Conservation (phyloP, 495 filamentous ascomycete species). For the Penicillium roqueforti region DNA sequence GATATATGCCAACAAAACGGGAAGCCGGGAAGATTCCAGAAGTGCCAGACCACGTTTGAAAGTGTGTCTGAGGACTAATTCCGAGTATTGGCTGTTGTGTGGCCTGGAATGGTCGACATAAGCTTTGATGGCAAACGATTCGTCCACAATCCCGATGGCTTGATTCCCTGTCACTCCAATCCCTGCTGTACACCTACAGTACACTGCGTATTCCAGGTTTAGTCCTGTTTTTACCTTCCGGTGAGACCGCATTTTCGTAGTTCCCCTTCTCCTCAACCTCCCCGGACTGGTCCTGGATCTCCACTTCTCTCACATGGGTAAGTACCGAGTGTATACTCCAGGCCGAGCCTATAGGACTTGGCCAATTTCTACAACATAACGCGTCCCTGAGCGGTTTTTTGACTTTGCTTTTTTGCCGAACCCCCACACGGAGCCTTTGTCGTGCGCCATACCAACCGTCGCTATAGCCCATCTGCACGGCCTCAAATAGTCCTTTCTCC, state of each 20-base stretch:
- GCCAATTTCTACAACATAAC: neutral
- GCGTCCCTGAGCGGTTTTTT: neutral
- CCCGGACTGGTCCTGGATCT: neutral
- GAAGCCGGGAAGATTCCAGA: constrained; percentile 25
- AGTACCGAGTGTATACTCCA: neutral
- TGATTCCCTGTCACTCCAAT: neutral
- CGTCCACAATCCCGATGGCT: neutral
- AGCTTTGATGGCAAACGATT: neutral
- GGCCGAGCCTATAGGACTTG: neutral
- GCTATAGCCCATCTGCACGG: neutral
- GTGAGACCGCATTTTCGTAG: constrained; percentile 10
- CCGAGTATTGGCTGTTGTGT: neutral
- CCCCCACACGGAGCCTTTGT: neutral
- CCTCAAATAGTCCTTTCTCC: constrained; percentile 4
- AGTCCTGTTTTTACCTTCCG: constrained; percentile 3
- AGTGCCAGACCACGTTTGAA: neutral
- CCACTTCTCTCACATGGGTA: constrained; percentile 1
- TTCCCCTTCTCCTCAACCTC: neutral
- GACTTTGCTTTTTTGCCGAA: neutral
- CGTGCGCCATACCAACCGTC: neutral
- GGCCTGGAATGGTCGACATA: neutral
- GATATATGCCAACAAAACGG: constrained; percentile 12
- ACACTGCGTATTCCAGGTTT: neutral
- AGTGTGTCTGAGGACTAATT: neutral
- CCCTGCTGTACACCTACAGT: neutral